These are phyloP conservation scores for Candida ulmi DNA, from an alignment of 805 yeast species.

Conservation along the genomic window DNA sequence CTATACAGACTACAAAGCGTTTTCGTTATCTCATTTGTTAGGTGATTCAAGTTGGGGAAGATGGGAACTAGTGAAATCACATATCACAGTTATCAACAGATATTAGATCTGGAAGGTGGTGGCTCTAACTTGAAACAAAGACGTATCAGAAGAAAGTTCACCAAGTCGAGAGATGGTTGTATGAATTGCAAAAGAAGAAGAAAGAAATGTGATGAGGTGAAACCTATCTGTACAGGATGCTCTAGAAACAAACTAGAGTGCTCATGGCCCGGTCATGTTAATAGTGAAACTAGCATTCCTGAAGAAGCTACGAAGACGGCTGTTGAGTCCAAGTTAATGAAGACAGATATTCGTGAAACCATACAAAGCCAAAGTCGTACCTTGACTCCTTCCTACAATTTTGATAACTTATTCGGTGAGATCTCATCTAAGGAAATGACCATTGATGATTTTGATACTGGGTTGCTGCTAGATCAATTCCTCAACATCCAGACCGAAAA, in stretches of 20 bases:
- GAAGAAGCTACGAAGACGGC: too few relatives aligned
- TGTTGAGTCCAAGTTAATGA: too few relatives aligned
- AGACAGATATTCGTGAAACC: too few relatives aligned
- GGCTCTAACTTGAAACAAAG: slow-evolving; percentile 5
- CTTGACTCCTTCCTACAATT: neutral
- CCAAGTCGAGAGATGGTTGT: slow-evolving; percentile 20
- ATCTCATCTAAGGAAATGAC: neutral
- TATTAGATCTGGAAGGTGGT: slow-evolving; percentile 10
- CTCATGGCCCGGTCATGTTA: slow-evolving; percentile 18
- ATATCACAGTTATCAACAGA: slow-evolving; percentile 20
- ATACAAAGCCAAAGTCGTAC: neutral
- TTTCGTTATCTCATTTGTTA: too few relatives aligned
- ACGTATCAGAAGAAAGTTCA: slow-evolving; percentile 11
- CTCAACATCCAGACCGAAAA: slow-evolving; percentile 17
- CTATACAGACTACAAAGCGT: too few relatives aligned
- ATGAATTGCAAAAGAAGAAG: slow-evolving; percentile 16
- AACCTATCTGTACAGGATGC: slow-evolving; percentile 18
- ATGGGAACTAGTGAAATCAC: neutral
- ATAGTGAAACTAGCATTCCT: neutral
- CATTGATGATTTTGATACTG: slow-evolving; percentile 3
- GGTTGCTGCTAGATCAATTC: slow-evolving; percentile 14
- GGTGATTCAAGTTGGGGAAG: too few relatives aligned
- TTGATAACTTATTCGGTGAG: slow-evolving; percentile 1
- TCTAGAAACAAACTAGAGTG: slow-evolving; percentile 9
- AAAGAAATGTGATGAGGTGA: slow-evolving; percentile 23